phyloP scores from a whole-genome alignment of 2,329 filamentous ascomycete species.

The Xylaria sp. region DNA sequence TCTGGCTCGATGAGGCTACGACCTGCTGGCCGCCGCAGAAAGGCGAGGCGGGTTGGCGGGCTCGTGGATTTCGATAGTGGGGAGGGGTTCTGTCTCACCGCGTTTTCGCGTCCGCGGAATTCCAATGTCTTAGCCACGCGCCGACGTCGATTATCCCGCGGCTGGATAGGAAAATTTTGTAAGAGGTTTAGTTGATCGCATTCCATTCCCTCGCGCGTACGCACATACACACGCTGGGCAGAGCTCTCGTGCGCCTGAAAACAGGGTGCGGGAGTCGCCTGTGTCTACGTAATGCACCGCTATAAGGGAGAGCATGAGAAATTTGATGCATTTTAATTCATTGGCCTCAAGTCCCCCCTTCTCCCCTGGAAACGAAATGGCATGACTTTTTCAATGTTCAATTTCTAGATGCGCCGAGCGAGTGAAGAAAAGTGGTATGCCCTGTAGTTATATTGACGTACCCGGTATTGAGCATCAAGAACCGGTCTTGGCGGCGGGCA shows the following conservation, averaged over 20 bases:
- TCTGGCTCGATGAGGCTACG: not conserved
- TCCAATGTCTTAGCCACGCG: slow-evolving; percentile 32
- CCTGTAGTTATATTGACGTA: not conserved
- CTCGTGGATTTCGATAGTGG: not conserved
- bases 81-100: slow-evolving; percentile 16
- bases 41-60: not conserved
- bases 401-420: not conserved
- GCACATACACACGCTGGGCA: not conserved
- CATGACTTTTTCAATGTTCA: not conserved
- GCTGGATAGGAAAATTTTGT: no score
- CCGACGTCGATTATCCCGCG: slow-evolving; percentile 18
- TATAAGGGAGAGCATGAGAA: not conserved
- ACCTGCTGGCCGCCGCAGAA: no score
- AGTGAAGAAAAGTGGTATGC: not conserved
- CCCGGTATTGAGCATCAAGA: not conserved
- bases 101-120: slow-evolving; percentile 23
- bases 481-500: no score
- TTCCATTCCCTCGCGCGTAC: no score
- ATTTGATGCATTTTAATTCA: not conserved
- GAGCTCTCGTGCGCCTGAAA: not conserved
- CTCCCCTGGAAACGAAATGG: not conserved
- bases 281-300: not conserved
- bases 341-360: not conserved
- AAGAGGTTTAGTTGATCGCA: slow-evolving; percentile 23
- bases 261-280: not conserved